A percentile compares a stretch with the other conserved stretches of the same genome.
Evolutionary conservation across 1,284 basidiomycete species (phyloP).

Genomic region (Puccinia coronata): DNA sequence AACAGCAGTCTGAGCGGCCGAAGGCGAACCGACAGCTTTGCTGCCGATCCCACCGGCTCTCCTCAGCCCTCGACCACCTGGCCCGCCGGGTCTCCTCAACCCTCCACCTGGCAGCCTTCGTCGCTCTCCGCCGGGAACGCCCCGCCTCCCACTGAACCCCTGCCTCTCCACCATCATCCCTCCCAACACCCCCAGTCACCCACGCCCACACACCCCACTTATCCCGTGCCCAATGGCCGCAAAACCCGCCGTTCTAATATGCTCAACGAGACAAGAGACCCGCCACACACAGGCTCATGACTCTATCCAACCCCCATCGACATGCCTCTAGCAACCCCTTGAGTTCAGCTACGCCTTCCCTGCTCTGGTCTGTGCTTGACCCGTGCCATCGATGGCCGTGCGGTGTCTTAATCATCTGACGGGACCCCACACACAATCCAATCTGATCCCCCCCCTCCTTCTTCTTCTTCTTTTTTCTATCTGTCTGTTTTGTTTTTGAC

Average conservation of each 20-base stretch:
- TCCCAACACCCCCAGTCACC: slow-evolving; percentile 23
- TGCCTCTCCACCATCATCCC: not conserved
- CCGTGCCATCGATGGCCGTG: too few species aligned
- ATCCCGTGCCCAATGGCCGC: not conserved
- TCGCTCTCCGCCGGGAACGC: slow-evolving; percentile 3
- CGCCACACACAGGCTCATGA: not conserved
- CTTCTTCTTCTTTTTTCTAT: not conserved
- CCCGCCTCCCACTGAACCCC: not conserved
- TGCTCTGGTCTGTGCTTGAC: too few species aligned
- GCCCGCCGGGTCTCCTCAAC: not conserved
- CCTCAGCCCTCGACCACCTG: not conserved
- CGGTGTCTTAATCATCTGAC: too few species aligned
- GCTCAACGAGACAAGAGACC: not conserved
- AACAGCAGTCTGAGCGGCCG: slow-evolving; percentile 33
- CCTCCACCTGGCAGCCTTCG: slow-evolving; percentile 2
- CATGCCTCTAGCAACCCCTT: not conserved
- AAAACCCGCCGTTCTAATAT: slow-evolving; percentile 35
- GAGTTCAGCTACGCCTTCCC: too few species aligned
- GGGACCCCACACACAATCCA: too few species aligned
- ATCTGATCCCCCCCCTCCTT: too few species aligned
- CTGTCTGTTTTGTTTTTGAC: not conserved
- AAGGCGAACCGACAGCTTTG: not conserved
- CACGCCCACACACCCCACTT: slow-evolving; percentile 4
- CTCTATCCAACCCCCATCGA: not conserved
- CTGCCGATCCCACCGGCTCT: not conserved